Evolutionary conservation across 2,329 filamentous ascomycete genomes (phyloP).

Genomic region (Cytospora paraplurivora): DNA sequence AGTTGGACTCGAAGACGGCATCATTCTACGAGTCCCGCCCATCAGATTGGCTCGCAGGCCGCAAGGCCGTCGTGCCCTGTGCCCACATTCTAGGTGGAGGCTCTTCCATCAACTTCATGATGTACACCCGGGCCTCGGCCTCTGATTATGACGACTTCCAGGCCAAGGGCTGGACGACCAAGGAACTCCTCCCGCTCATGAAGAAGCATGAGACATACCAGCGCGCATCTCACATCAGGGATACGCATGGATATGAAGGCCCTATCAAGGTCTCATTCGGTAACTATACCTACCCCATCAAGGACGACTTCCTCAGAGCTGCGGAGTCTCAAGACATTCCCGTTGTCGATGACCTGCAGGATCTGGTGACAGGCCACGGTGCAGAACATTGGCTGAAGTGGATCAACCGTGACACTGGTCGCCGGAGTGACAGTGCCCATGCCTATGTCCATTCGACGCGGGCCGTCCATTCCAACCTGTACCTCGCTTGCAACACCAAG

Average conservation of each 20-base stretch:
- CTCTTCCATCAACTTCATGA: conserved; percentile 79
- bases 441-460: conserved; percentile 78
- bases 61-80: conserved; percentile 73
- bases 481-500: conserved; percentile 75
- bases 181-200: conserved; percentile 76
- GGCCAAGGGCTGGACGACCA: conserved; percentile 75
- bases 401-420: conserved; percentile 75
- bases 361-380: conserved; percentile 67
- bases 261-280: conserved; percentile 83
- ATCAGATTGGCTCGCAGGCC: conserved; percentile 70
- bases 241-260: conserved; percentile 75
- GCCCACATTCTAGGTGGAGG: conserved; percentile 73
- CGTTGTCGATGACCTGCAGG: conserved; percentile 74
- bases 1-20: conserved; percentile 77
- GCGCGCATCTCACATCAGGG: conserved; percentile 62
- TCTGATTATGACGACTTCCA: conserved; percentile 80
- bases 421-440: conserved; percentile 75
- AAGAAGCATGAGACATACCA: conserved; percentile 82
- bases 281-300: conserved; percentile 80
- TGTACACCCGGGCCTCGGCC: conserved; percentile 72
- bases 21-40: conserved; percentile 79
- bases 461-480: conserved; percentile 68
- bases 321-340: conserved; percentile 74
- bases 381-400: conserved; percentile 85
- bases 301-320: conserved; percentile 76